Percentiles rank a stretch among this genome's conserved stretches.
These are phyloP conservation scores for Podaxis mareebaensis DNA, from an alignment of 768 basidiomycete genomes.

Conservation along the genomic window DNA sequence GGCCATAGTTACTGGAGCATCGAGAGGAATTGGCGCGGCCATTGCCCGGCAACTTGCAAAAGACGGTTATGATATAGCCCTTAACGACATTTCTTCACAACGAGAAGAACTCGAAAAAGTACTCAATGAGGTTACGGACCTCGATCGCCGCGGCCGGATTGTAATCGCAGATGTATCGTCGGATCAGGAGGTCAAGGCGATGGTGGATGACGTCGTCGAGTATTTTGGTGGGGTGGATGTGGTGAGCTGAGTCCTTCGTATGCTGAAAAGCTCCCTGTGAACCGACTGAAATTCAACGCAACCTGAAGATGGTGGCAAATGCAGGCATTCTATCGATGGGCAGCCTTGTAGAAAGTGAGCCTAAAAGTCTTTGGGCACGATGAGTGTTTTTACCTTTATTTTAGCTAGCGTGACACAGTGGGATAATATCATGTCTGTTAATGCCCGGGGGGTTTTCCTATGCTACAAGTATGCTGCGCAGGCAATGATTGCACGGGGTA, in stretches of 20 bases:
- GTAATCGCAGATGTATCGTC: constrained; percentile 19
- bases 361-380: neutral
- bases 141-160: constrained; percentile 12
- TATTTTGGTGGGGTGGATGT: constrained; percentile 23
- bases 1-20: constrained; percentile 46
- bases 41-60: constrained; percentile 43
- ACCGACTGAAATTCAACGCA: neutral
- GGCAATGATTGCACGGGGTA: constrained; percentile 44
- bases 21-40: constrained; percentile 47
- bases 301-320: constrained; percentile 9
- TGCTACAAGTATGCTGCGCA: constrained; percentile 43
- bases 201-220: constrained; percentile 19
- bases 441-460: constrained; percentile 37
- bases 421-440: constrained; percentile 32
- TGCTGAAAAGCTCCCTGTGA: neutral
- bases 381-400: neutral
- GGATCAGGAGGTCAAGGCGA: constrained; percentile 20
- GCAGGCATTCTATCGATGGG: neutral
- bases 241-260: constrained; percentile 12
- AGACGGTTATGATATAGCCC: constrained; percentile 42
- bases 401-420: constrained; percentile 17
- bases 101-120: constrained; percentile 16
- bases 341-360: neutral
- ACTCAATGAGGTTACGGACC: constrained; percentile 12
- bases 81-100: constrained; percentile 34